phyloP scores from a whole-genome alignment of 345 rosid genomes.

The Populus deltoides region DNA sequence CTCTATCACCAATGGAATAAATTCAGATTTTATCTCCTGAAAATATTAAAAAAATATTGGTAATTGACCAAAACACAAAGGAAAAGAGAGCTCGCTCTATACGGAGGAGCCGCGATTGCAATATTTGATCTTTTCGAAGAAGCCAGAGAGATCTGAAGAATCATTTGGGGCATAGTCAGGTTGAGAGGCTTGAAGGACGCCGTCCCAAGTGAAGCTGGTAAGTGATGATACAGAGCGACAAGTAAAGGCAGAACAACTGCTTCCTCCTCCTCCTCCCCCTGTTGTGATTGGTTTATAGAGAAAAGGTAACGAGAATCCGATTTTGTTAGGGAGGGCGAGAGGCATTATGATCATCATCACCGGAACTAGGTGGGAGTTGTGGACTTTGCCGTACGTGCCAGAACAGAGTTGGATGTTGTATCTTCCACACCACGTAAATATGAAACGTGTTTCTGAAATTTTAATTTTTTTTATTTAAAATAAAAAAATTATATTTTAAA shows the following conservation, averaged over 20 bases:
- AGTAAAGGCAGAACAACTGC: no score
- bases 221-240: conserved; percentile 3
- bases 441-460: no score
- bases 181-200: conserved; percentile 44
- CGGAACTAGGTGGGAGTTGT: no score
- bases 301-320: background rate
- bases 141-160: conserved; percentile 56
- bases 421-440: no score
- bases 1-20: conserved; percentile 58
- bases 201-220: conserved; percentile 65
- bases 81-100: background rate
- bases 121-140: conserved; percentile 49
- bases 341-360: no score
- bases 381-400: no score
- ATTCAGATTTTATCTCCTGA: conserved; percentile 59
- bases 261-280: no score
- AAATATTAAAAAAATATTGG: conserved; percentile 1
- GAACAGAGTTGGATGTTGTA: no score
- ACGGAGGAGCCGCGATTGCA: conserved; percentile 76
- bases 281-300: background rate
- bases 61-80: conserved; percentile 13
- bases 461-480: no score
- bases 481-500: no score
- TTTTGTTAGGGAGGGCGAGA: background rate
- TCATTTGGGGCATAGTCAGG: conserved; percentile 31